Conservation (phyloP, 2,329 filamentous ascomycete genomes). For the Sarocladium kiliense region DNA sequence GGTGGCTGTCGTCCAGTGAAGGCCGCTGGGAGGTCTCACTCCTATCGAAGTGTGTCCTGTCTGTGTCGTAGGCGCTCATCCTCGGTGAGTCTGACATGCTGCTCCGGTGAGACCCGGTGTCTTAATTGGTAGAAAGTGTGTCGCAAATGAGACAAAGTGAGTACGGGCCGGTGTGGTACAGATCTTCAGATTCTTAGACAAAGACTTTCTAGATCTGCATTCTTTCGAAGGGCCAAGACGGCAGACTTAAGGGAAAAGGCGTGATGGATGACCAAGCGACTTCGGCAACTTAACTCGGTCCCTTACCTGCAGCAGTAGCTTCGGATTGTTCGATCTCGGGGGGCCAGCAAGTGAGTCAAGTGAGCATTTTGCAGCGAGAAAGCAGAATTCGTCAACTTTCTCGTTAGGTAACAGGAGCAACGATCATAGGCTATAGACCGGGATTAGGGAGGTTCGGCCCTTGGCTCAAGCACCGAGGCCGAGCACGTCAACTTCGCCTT, state of each 20-base stretch:
- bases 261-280: background rate
- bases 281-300: background rate
- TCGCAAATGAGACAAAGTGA: too few species aligned
- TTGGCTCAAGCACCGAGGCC: background rate
- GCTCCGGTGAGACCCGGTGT: background rate
- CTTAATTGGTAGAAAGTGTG: too few species aligned
- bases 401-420: background rate
- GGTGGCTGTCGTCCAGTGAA: background rate
- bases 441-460: background rate
- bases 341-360: too few species aligned
- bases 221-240: background rate
- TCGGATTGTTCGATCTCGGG: too few species aligned
- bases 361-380: too few species aligned
- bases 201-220: background rate
- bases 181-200: too few species aligned
- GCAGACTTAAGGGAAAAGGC: background rate
- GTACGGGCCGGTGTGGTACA: too few species aligned
- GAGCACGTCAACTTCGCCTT: background rate
- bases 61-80: slow-evolving; percentile 8
- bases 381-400: background rate
- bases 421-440: background rate
- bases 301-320: background rate
- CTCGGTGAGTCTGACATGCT: background rate
- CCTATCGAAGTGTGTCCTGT: slow-evolving; percentile 4
- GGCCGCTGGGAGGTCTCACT: background rate